Evolutionary conservation across 2,329 filamentous ascomycete genomes (phyloP).

Genomic region (Aspergillus hortae): DNA sequence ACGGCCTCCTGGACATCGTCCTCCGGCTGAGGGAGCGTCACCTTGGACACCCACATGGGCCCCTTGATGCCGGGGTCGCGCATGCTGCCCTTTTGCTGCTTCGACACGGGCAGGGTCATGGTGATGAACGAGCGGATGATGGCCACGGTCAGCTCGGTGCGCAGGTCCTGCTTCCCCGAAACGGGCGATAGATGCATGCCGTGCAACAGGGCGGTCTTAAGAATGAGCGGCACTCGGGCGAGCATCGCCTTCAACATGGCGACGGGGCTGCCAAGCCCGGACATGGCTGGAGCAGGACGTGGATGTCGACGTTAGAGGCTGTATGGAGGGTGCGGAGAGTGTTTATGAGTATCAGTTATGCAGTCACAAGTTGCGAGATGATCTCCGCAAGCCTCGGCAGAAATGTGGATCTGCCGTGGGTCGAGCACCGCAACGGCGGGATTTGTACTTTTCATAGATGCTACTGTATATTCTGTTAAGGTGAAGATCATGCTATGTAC

Average conservation of each 20-base stretch:
- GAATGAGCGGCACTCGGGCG: constrained; percentile 38
- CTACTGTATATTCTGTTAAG: neutral
- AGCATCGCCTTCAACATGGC: constrained; percentile 37
- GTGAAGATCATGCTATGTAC: neutral
- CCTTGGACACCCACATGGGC: constrained; percentile 74
- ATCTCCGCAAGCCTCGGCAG: too few relatives aligned
- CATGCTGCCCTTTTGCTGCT: constrained; percentile 60
- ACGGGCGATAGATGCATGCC: constrained; percentile 64
- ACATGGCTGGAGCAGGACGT: constrained; percentile 16
- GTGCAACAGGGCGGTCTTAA: constrained; percentile 42
- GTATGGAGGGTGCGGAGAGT: too few relatives aligned
- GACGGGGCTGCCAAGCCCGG: constrained; percentile 18
- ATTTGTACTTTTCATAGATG: neutral
- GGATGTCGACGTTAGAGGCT: too few relatives aligned
- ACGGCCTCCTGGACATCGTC: constrained; percentile 42
- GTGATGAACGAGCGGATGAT: constrained; percentile 65
- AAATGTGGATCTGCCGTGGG: neutral
- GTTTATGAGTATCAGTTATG: too few relatives aligned
- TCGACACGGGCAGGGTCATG: constrained; percentile 52
- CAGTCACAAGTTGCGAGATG: too few relatives aligned
- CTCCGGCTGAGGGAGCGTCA: constrained; percentile 58
- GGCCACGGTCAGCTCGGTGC: constrained; percentile 68
- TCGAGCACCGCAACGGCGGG: neutral
- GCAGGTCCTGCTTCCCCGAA: constrained; percentile 73
- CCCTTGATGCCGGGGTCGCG: constrained; percentile 70